These are phyloP conservation scores for Claviceps sp. DNA, from an alignment of 2,329 filamentous ascomycete genomes.

Conservation along the genomic window DNA sequence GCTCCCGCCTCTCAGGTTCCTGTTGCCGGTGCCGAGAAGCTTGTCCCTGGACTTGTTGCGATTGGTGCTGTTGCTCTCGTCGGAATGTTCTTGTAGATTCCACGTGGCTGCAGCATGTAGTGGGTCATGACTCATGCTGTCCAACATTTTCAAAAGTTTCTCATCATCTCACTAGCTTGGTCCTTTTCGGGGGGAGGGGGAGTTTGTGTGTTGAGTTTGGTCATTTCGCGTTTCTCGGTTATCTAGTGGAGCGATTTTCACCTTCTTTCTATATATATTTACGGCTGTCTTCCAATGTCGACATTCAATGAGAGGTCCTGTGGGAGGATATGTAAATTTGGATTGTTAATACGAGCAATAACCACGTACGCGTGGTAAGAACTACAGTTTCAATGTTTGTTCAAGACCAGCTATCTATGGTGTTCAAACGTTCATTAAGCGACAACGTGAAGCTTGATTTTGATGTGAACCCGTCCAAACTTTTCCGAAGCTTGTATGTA, in stretches of 20 bases:
- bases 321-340: background rate
- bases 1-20: constrained; percentile 12
- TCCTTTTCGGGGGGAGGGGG: background rate
- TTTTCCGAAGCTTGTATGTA: too few species aligned
- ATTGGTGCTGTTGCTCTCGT: constrained; percentile 9
- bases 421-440: too few species aligned
- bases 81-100: constrained; percentile 9
- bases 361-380: too few species aligned
- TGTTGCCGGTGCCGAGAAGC: constrained; percentile 5
- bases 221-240: background rate
- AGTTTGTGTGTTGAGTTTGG: background rate
- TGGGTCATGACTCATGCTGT: background rate
- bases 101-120: background rate
- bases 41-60: constrained; percentile 5
- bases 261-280: background rate
- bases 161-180: background rate
- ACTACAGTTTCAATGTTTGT: too few species aligned
- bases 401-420: too few species aligned
- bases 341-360: constrained; percentile 1
- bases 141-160: background rate
- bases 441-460: too few species aligned
- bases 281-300: background rate
- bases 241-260: background rate
- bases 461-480: too few species aligned
- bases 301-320: too few species aligned